Evolutionary conservation across 306 rosid species (phyloP).

Genomic region (Leucaena leucocephala): DNA sequence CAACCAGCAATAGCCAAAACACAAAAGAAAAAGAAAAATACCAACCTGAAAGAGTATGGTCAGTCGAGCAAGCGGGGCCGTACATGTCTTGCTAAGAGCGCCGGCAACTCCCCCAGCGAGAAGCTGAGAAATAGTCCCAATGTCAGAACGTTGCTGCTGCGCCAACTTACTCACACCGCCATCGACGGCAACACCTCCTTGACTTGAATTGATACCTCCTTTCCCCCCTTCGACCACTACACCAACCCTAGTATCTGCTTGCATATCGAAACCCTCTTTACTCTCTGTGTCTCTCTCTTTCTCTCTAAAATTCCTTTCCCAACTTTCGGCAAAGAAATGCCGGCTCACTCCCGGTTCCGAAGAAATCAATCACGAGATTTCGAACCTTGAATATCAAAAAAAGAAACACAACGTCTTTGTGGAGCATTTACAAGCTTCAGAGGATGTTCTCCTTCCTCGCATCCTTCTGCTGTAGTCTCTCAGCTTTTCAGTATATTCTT

Average conservation of each 20-base stretch:
- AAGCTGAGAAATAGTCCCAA: slow-evolving; percentile 81
- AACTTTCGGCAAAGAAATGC: slow-evolving; percentile 28
- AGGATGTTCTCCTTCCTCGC: neutral
- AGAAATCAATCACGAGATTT: neutral
- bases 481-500: neutral
- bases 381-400: neutral
- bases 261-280: slow-evolving; percentile 50
- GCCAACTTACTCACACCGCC: slow-evolving; percentile 64
- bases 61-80: slow-evolving; percentile 96
- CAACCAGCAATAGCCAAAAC: neutral
- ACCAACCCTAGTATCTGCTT: slow-evolving; percentile 88
- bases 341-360: neutral
- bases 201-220: slow-evolving; percentile 50
- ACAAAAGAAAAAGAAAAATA: neutral
- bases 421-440: neutral
- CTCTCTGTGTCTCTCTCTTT: neutral
- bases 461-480: neutral
- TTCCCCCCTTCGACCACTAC: slow-evolving; percentile 69
- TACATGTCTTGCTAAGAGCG: slow-evolving; percentile 87
- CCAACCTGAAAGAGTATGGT: slow-evolving; percentile 95
- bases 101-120: slow-evolving; percentile 98
- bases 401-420: neutral
- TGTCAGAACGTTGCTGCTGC: slow-evolving; percentile 70
- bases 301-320: neutral
- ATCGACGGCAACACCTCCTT: slow-evolving; percentile 59